Evolutionary conservation across 257 asterid genomes (phyloP).

Genomic region (Petunia axillaris): DNA sequence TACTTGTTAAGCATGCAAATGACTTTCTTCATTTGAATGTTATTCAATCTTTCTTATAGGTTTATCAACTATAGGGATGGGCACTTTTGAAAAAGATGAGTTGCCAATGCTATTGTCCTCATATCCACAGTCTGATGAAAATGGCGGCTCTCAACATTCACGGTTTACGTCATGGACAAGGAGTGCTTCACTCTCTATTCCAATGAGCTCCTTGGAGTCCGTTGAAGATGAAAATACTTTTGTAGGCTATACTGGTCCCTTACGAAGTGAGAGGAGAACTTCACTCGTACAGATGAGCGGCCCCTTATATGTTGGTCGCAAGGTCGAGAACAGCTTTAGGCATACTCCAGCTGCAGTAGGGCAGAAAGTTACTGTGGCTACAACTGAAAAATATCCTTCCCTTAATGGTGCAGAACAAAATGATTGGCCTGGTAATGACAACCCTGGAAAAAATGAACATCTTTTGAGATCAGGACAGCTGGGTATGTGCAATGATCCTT

Average conservation of each 20-base stretch:
- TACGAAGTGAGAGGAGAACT: slow-evolving; percentile 51
- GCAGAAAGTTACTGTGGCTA: slow-evolving; percentile 39
- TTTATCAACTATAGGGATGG: slow-evolving; percentile 46
- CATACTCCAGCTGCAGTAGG: slow-evolving; percentile 43
- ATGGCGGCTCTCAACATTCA: slow-evolving; percentile 39
- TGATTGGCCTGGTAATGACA: slow-evolving; percentile 50
- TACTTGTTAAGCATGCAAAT: slow-evolving; percentile 10
- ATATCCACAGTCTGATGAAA: slow-evolving; percentile 48
- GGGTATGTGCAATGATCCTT: slow-evolving; percentile 94
- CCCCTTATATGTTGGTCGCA: slow-evolving; percentile 50
- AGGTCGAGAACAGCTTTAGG: slow-evolving; percentile 48
- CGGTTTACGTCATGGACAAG: slow-evolving; percentile 51
- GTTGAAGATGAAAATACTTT: slow-evolving; percentile 45
- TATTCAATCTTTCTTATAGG: slow-evolving; percentile 30
- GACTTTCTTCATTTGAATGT: slow-evolving; percentile 7
- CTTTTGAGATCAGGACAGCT: slow-evolving; percentile 84
- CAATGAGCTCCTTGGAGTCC: slow-evolving; percentile 49
- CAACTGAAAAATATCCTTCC: slow-evolving; percentile 58
- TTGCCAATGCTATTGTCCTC: slow-evolving; percentile 64
- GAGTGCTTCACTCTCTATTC: slow-evolving; percentile 77
- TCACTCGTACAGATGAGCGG: slow-evolving; percentile 64
- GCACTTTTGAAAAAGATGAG: slow-evolving; percentile 66
- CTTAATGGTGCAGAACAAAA: slow-evolving; percentile 36
- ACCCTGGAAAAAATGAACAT: slow-evolving; percentile 64
- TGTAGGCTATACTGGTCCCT: slow-evolving; percentile 76